A percentile compares a stretch with the other conserved stretches of the same genome.
Evolutionary conservation across 2,329 filamentous ascomycete genomes (phyloP).

Genomic region (Aspergillus sergii): DNA sequence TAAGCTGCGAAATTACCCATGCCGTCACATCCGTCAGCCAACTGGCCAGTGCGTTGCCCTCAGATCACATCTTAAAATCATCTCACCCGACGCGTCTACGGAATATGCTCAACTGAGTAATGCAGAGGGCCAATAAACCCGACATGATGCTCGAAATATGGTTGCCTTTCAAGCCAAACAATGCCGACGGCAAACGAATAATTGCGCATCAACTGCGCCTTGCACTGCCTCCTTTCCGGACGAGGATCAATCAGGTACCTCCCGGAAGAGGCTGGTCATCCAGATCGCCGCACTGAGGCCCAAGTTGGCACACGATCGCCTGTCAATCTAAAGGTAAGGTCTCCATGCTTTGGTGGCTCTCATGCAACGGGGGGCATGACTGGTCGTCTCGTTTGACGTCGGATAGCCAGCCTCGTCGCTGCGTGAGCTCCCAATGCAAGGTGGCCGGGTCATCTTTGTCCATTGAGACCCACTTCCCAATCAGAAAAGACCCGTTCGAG

Average conservation of each 20-base stretch:
- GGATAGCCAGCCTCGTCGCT: neutral
- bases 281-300: neutral
- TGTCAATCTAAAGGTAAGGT: neutral
- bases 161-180: neutral
- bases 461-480: neutral
- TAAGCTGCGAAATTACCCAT: neutral
- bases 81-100: neutral
- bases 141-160: neutral
- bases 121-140: neutral
- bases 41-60: neutral
- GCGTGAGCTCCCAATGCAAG: neutral
- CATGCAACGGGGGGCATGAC: neutral
- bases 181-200: neutral
- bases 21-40: neutral
- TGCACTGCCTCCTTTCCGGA: slow-evolving; percentile 1
- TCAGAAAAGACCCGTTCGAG: neutral
- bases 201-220: neutral
- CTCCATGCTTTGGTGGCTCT: neutral
- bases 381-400: neutral
- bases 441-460: neutral
- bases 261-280: neutral
- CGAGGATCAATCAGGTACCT: neutral
- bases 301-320: neutral
- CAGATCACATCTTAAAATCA: neutral
- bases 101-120: neutral